Conservation (phyloP, 108 stramenopile genomes). For the Stephanodiscus triporus region DNA sequence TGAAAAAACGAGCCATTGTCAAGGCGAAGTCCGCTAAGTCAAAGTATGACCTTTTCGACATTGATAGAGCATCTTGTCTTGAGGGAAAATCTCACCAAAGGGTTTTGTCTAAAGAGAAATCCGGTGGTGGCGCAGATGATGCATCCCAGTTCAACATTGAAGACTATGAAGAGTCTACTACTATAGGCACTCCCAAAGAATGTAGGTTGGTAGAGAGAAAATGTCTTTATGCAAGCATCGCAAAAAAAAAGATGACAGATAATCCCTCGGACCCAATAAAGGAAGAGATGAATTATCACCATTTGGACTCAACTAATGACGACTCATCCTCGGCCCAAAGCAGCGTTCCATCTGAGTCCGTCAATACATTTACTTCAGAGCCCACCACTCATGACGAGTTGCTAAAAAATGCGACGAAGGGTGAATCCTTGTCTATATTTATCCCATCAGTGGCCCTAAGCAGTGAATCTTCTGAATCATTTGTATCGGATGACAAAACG, state of each 20-base stretch:
- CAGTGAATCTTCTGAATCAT: not conserved
- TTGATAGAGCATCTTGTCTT: not conserved
- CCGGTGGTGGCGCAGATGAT: not conserved
- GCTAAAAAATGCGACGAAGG: not conserved
- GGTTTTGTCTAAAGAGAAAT: not conserved
- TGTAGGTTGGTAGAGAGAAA: not conserved
- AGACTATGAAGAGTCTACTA: not conserved
- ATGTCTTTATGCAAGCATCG: not conserved
- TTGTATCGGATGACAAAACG: not conserved
- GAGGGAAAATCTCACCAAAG: not conserved
- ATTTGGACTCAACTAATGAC: not conserved
- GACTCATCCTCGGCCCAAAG: not conserved
- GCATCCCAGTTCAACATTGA: not conserved
- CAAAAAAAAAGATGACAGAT: not conserved
- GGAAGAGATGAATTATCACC: not conserved
- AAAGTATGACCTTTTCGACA: constrained; percentile 16
- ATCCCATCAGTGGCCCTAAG: not conserved
- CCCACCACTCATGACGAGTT: not conserved
- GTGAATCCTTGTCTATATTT: not conserved
- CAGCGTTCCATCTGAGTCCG: not conserved
- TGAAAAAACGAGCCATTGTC: constrained; percentile 9
- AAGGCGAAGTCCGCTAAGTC: constrained; percentile 15
- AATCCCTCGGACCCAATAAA: not conserved
- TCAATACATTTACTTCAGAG: not conserved
- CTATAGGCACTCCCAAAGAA: not conserved